Evolutionary conservation across 2,329 filamentous ascomycete genomes (phyloP).

Genomic region (Lizonia empirigonia): DNA sequence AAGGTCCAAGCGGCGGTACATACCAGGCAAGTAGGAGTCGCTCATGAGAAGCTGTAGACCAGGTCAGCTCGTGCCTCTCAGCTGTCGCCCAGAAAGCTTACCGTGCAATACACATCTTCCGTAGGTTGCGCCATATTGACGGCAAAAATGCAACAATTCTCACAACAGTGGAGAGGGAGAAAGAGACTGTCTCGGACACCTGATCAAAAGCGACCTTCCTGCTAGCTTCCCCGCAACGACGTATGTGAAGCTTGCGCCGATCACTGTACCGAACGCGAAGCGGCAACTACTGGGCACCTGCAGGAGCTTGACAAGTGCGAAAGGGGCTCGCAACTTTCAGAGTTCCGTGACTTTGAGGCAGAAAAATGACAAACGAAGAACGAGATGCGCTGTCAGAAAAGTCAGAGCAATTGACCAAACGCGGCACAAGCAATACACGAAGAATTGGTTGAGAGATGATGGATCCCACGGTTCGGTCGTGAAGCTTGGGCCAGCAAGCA

Average conservation of each 20-base stretch:
- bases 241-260: slow-evolving; percentile 31
- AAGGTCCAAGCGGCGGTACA: slow-evolving; percentile 3
- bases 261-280: slow-evolving; percentile 31
- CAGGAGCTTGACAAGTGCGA: slow-evolving; percentile 20
- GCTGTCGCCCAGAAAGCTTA: slow-evolving; percentile 46
- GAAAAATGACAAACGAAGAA: background rate
- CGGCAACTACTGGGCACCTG: slow-evolving; percentile 25
- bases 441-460: slow-evolving; percentile 21
- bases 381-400: slow-evolving; percentile 3
- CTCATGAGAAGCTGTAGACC: slow-evolving; percentile 79
- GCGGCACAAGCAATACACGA: slow-evolving; percentile 17
- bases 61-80: slow-evolving; percentile 33
- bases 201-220: slow-evolving; percentile 17
- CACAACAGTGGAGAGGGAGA: slow-evolving; percentile 6
- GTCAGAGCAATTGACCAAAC: slow-evolving; percentile 12
- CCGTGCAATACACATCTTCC: slow-evolving; percentile 71
- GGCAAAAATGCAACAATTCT: background rate
- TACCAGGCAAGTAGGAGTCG: slow-evolving; percentile 92
- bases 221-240: slow-evolving; percentile 36
- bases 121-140: slow-evolving; percentile 43
- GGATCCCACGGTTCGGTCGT: slow-evolving; percentile 5
- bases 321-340: background rate
- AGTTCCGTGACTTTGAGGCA: background rate
- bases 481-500: background rate
- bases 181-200: slow-evolving; percentile 1